Base-by-base conservation (phyloP, 805 yeast genomes). In the Sungouiella blattae region DNA sequence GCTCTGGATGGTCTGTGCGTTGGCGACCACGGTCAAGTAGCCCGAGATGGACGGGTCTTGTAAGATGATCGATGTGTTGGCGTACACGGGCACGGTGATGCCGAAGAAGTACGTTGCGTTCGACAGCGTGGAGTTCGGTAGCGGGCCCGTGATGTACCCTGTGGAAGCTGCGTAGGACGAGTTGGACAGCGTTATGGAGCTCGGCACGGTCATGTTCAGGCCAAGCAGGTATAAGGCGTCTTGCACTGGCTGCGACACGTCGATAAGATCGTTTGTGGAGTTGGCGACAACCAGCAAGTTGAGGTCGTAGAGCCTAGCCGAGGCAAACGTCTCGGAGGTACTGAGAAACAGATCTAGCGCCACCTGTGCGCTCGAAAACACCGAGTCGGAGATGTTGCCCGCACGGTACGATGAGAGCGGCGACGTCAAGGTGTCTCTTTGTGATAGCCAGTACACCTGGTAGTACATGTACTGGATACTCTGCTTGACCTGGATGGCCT, bases 401-500 rank as follows among this genome's bases (percentile, higher is more conserved):
- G 91, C 88, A 30, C 76, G 69, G 53, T 77, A 78, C 30, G 74
- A 67, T 2, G 79, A 68, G 31, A 87, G 61, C 0, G 93, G 78
- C 11, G 58, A 49, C 42, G 79, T 81, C 6, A 88, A 53, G 1
- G 80, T 57, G 38, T 78, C 84, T 46, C 80, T 71, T 3, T 77
- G 67, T 1, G 86, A 63, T 7, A 87, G 62, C 67, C 83, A 79
- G 37, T 72, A 71, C 2, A 80, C 73, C 57, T 87, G 94, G 52
- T 80, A 84, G 54, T 78, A 81, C 18, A 77, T 64, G 41, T 69
- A 73, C 39, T 74, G 74, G 39, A 85, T 62, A 26, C 77, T 73
- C 58, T 87, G 96, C 36, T 71, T 73, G 14, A 87, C 66, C 57
- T 88, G 96, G 0, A 89, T 75, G 0, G 91, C 78, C 57, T 87